Evolutionary conservation across 1,139 yeast species (phyloP), one percentile per base, ranked within the genome.

Genomic region (Candida sojae): DNA sequence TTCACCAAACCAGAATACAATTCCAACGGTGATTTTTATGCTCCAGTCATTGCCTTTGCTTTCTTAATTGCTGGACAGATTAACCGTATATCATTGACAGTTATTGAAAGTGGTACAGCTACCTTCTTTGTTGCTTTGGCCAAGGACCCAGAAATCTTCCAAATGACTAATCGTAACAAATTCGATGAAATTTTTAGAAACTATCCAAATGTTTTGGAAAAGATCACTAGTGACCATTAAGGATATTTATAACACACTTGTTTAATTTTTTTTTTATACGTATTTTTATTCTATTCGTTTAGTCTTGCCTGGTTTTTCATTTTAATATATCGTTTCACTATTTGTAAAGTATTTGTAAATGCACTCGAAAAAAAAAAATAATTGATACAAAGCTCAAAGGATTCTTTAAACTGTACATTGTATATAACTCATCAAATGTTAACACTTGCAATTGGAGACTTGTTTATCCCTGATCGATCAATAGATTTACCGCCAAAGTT

Each of bases 61-160:
- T 87, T 89, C 62, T 71, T 90, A 43, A 83, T 92, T 51, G 80
- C 93, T 0, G 73, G 88, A 38, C 97, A 92, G 68, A 80, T 92
- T 49, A 80, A 88, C 48, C 82, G 88, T 57, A 77, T 90, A 52
- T 74, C 91, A 23, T 81, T 85, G 51, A 84, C 87, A 23, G 87
- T 90, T 1, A 83, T 91, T 51, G 84, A 83, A 52, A 84, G 92
- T 1, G 97, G 97, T 11, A 82, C 87, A 1, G 83, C 96, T 4
- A 87, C 97, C 0, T 86, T 92, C 64, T 91, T 91, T 66, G 86
- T 91, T 43, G 93, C 96, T 0, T 75, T 89, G 62, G 93, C 95
- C 10, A 84, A 84, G 58, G 96, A 91, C 58, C 97, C 97, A 0
- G 95, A 90, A 57, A 84, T 90, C 6, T 86, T 86, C 75, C 83